Conservation (phyloP, 108 stramenopile genomes). For the Nitzschia putrida region DNA sequence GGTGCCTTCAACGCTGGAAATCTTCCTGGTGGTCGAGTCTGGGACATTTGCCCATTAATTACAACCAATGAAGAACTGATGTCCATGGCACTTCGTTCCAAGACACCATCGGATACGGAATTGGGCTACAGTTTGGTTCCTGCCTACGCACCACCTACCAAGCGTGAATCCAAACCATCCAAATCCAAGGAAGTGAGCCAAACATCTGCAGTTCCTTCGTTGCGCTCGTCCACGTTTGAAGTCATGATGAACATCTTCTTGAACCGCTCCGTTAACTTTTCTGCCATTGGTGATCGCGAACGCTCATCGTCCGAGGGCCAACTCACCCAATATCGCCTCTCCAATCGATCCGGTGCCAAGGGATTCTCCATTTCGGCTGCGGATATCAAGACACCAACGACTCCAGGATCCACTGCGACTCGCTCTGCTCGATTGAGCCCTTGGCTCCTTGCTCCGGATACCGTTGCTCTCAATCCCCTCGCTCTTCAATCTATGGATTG, state of each 20-base stretch:
- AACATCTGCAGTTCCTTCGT: no score
- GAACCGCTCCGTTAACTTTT: not conserved
- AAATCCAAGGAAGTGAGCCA: not conserved
- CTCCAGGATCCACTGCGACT: slow-evolving; percentile 12
- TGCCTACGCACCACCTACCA: slow-evolving; percentile 22
- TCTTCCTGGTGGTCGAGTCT: slow-evolving; percentile 77
- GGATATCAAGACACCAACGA: slow-evolving; percentile 33
- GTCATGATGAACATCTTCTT: no score
- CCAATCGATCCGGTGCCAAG: slow-evolving; percentile 35
- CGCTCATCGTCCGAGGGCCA: not conserved
- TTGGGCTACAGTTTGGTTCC: slow-evolving; percentile 69
- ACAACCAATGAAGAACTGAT: slow-evolving; percentile 32
- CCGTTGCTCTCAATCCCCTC: slow-evolving; percentile 61
- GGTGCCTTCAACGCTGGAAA: slow-evolving; percentile 17
- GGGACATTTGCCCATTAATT: slow-evolving; percentile 55
- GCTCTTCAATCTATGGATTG: slow-evolving; percentile 57
- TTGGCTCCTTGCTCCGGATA: slow-evolving; percentile 67
- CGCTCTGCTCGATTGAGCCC: slow-evolving; percentile 70
- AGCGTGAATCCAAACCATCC: not conserved
- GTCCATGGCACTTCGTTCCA: slow-evolving; percentile 61
- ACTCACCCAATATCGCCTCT: slow-evolving; percentile 39
- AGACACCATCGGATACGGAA: slow-evolving; percentile 76
- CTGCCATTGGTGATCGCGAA: not conserved
- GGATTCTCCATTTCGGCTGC: slow-evolving; percentile 74
- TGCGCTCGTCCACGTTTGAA: no score